phyloP scores from a whole-genome alignment of 106 monocot species.

The Gastrodia elata region DNA sequence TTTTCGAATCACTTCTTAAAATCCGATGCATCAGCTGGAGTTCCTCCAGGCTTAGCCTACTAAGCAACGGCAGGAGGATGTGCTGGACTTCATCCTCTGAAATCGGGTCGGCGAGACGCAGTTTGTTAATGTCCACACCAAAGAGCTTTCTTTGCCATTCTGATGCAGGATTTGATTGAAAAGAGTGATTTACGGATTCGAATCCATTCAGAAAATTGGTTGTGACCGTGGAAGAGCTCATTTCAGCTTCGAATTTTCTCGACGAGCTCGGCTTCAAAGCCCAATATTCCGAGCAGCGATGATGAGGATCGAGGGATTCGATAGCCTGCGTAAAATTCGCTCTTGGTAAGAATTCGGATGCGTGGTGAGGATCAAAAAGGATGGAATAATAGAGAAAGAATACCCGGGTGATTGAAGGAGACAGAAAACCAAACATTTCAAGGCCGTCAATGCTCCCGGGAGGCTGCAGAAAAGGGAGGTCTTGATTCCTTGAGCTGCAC shows the following conservation, averaged over 20 bases:
- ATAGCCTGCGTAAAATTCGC: slow-evolving; percentile 42
- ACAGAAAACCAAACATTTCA: slow-evolving; percentile 76
- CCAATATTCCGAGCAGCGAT: slow-evolving; percentile 57
- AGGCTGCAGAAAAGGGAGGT: slow-evolving; percentile 17
- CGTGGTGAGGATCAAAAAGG: not conserved
- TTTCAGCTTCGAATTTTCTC: not conserved
- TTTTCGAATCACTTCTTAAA: slow-evolving; percentile 18
- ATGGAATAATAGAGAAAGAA: not conserved
- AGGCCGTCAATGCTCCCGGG: slow-evolving; percentile 41
- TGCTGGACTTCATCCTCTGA: not conserved
- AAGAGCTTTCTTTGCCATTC: not conserved
- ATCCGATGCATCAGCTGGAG: slow-evolving; percentile 18
- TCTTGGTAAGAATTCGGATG: not conserved
- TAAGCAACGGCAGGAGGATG: not conserved
- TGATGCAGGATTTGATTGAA: not conserved
- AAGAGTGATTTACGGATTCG: not conserved
- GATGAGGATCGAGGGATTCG: slow-evolving; percentile 55
- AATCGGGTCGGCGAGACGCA: not conserved
- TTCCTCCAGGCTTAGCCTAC: not conserved
- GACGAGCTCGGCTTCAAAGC: slow-evolving; percentile 14
- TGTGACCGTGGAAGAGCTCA: not conserved
- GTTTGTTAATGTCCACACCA: not conserved
- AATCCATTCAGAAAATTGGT: not conserved
- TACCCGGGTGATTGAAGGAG: slow-evolving; percentile 56
- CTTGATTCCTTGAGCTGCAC: slow-evolving; percentile 14